Conservation (phyloP, 192 early-diverging fungal species). For the Coemansia sp. region DNA sequence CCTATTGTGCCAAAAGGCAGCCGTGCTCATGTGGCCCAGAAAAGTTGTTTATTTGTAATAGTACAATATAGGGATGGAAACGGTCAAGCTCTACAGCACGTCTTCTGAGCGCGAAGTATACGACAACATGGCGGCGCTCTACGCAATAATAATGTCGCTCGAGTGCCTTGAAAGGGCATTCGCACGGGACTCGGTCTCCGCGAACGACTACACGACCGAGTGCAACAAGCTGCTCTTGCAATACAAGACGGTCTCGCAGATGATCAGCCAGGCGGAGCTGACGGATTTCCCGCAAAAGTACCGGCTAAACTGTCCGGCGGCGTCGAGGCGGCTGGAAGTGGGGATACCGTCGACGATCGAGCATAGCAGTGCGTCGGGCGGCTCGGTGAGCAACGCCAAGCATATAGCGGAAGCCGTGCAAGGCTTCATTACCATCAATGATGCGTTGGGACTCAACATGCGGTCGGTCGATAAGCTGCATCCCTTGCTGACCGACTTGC, state of each 20-base stretch:
- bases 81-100: constrained; percentile 76
- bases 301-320: constrained; percentile 80
- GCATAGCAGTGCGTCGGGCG: constrained; percentile 62
- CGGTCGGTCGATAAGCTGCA: constrained; percentile 90
- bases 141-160: constrained; percentile 84
- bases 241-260: constrained; percentile 72
- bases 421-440: constrained; percentile 91
- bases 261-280: constrained; percentile 55
- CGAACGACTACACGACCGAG: constrained; percentile 85
- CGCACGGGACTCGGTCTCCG: constrained; percentile 79
- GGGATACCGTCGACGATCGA: constrained; percentile 96
- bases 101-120: constrained; percentile 84
- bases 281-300: constrained; percentile 38
- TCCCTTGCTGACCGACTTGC: constrained; percentile 77
- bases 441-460: constrained; percentile 78
- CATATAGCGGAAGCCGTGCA: constrained; percentile 75
- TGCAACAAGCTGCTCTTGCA: constrained; percentile 90
- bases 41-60: too few relatives aligned
- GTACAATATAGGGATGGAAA: constrained; percentile 46
- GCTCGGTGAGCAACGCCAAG: constrained; percentile 63
- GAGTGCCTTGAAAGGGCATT: constrained; percentile 93
- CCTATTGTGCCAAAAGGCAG: too few relatives aligned
- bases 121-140: constrained; percentile 91
- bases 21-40: too few relatives aligned
- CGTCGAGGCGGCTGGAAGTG: constrained; percentile 82